Base-by-base conservation (phyloP, 768 basidiomycete genomes). In the Mycena vitilis region DNA sequence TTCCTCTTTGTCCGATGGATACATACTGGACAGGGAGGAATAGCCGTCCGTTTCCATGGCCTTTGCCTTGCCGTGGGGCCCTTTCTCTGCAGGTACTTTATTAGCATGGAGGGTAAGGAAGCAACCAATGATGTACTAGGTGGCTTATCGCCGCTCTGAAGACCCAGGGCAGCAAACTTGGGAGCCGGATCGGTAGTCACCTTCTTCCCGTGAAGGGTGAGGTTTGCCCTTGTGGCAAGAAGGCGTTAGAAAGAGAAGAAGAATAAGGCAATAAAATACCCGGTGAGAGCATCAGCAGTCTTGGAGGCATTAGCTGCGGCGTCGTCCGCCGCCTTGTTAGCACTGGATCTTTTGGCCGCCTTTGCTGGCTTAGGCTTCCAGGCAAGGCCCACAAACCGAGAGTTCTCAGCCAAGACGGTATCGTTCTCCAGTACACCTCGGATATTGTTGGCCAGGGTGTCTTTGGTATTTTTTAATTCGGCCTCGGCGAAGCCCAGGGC, bases 181-280 rank as follows among this genome's bases (percentile, higher is more conserved):
- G n/a, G 12, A 13, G 37, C 18, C 2, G 60, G 60, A 15, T 61
- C 60, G 8, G 22, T 42, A 15, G 60, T 61, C 7, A 61, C 49
- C 12, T 52, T 51, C 13, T 52, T 36, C 1, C 52, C 12, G 2
- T 23, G 37, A n/a, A 61, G 60, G 11, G 51, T 52, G 13, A 61
- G 49, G 11, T 22, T 42, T 4, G 60, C 48, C 5, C 48, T 61
- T n/a, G n/a, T n/a, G n/a, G n/a, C n/a, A n/a, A n/a, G 12, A 11
- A 38, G 18, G 16, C 23, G 20, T 13, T 45, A 13, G 44, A 45
- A 18, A 45, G 18, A 30, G 2, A 5, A 51, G 5, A n/a, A 22
- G 2, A 22, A 18, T 13, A 16, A 22, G 44, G 0, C 15, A 52
- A 18, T 23, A 5, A 61, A 42, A 52, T 51, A 61, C 60, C 48